Evolutionary conservation across 2,329 filamentous ascomycete genomes (phyloP).

Genomic region (Didymella pinodella): DNA sequence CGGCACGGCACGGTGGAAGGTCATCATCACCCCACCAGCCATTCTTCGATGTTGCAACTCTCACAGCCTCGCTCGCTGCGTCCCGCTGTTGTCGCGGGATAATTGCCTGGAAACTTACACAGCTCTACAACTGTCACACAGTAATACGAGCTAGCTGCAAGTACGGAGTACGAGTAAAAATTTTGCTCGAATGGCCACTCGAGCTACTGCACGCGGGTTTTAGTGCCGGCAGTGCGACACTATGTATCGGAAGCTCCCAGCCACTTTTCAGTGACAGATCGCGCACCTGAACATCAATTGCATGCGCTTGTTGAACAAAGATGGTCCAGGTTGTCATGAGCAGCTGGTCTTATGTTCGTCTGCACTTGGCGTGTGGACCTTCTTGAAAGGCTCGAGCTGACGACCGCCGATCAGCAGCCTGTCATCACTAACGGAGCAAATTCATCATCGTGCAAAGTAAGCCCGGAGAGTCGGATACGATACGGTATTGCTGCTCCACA

Average conservation of each 20-base stretch:
- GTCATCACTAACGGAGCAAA: background rate
- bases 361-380: conserved; percentile 1
- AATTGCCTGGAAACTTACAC: background rate
- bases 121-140: background rate
- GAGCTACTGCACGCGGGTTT: background rate
- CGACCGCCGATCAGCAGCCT: background rate
- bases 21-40: background rate
- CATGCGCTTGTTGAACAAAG: background rate
- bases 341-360: background rate
- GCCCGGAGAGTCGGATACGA: background rate
- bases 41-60: background rate
- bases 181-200: background rate
- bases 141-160: background rate
- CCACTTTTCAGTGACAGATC: background rate
- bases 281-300: conserved; percentile 1
- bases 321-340: background rate
- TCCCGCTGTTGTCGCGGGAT: background rate
- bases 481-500: background rate
- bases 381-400: background rate
- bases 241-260: background rate
- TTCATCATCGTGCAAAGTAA: background rate
- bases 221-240: conserved; percentile 1
- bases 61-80: background rate
- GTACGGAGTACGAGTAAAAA: background rate
- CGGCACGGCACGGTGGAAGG: conserved; percentile 1